Base-by-base conservation (phyloP, 2,329 filamentous ascomycete genomes). In the Paraconiothyrium sp. region DNA sequence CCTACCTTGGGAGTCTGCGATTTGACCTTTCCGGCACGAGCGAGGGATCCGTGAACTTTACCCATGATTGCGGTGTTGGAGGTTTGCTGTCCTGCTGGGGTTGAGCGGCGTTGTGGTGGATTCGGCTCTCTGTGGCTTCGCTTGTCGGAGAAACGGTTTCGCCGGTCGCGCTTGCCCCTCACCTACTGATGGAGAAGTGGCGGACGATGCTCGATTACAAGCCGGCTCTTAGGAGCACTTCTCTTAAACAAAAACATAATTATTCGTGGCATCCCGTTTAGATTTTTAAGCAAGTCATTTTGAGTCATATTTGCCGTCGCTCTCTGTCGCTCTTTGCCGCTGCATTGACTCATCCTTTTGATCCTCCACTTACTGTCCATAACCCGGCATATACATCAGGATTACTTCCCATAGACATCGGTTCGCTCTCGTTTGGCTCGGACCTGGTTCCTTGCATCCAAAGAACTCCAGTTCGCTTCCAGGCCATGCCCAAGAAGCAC, bases 1-100 rank as follows among this genome's bases (percentile, higher is more conserved):
- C 60, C 48, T 62, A 62, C 60, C 60, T 65, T 63, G 41, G 61
- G 61, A 32, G 61, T 63, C 58, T 63, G 61, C 57, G 54, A 46
- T 91, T 97, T 96, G 90, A 97, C 93, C 89, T 97, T 97, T 87
- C 93, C 93, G 86, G 92, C 92, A 93, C 92, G 92, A 84, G 92
- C 92, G 85, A 95, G 91, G 82, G 92, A 95, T 83, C 92, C 92
- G 90, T 94, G 92, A 84, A 94, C 92, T 87, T 94, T 94, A 86
- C 92, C 92, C 92, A 94, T 94, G 84, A 82, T 91, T 56, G 39
- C 54, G 54, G 54, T 55, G 43, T 20, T 56, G 43, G 43, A 48
- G 54, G 16, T 55, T 39, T 56, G 54, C 54, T 56, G 54, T 56
- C 43, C 43, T 56, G 43, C 54, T 56, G 54, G 54, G 54, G 43